Conservation (phyloP, 1,284 basidiomycete species). For the Cerrena zonata region DNA sequence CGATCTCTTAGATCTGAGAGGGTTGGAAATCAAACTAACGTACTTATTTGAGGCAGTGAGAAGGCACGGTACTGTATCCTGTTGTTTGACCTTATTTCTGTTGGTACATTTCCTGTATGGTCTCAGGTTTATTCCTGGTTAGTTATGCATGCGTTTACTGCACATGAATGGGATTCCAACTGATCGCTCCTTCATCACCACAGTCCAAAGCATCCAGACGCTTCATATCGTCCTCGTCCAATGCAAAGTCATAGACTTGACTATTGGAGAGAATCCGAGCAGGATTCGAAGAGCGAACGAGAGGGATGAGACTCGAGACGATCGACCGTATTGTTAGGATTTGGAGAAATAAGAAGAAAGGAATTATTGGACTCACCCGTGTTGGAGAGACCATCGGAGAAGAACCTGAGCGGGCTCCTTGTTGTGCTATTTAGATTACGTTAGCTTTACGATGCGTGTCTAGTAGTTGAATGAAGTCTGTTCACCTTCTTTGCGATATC, state of each 20-base stretch:
- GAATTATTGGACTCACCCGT: conserved; percentile 22
- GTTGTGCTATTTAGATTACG: conserved; percentile 26
- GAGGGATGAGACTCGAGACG: conserved; percentile 35
- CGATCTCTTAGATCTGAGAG: too few species aligned
- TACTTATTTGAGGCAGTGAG: too few species aligned
- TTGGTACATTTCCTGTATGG: too few species aligned
- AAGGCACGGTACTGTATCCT: too few species aligned
- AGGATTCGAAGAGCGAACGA: conserved; percentile 48
- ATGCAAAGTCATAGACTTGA: conserved; percentile 49
- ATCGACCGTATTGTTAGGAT: too few species aligned
- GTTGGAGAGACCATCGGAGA: conserved; percentile 65
- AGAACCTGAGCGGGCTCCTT: conserved; percentile 57
- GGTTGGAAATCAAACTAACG: too few species aligned
- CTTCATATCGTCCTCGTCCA: conserved; percentile 44
- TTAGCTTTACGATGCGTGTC: not conserved
- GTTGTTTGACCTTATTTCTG: too few species aligned
- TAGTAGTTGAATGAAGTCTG: not conserved
- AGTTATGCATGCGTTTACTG: too few species aligned
- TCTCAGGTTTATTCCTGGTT: too few species aligned
- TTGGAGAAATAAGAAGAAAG: not conserved
- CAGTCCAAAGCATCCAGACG: conserved; percentile 42
- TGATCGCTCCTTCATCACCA: conserved; percentile 40
- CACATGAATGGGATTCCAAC: conserved; percentile 47
- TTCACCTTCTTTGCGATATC: conserved; percentile 36
- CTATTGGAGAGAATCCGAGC: conserved; percentile 46